Evolutionary conservation across 129 eudicot genomes (phyloP).

Genomic region (Tagetes patula): DNA sequence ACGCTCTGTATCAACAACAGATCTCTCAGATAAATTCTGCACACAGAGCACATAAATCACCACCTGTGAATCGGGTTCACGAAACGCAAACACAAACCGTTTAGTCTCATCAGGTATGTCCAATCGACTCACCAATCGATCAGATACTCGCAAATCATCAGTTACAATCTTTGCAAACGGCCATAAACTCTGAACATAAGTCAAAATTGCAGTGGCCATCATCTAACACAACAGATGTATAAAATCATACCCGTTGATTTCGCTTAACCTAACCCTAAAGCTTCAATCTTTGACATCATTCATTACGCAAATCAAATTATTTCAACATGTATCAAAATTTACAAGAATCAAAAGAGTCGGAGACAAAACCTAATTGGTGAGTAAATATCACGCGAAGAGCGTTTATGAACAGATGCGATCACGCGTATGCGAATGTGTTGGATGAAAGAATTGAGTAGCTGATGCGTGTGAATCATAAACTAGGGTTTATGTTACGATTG

Average conservation of each 20-base stretch:
- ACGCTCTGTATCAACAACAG: conserved; percentile 63
- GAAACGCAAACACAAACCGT: conserved; percentile 73
- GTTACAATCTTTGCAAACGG: conserved; percentile 44
- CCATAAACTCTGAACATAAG: conserved; percentile 59
- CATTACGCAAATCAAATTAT: neutral
- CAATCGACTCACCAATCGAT: conserved; percentile 55
- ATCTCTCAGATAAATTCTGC: conserved; percentile 87
- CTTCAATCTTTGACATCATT: neutral
- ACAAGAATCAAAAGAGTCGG: neutral
- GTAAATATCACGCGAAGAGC: neutral
- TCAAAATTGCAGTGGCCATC: conserved; percentile 38
- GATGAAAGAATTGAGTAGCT: conserved; percentile 11
- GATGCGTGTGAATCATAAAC: conserved; percentile 4
- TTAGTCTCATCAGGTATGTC: conserved; percentile 68
- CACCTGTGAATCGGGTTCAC: conserved; percentile 55
- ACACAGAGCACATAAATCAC: conserved; percentile 70
- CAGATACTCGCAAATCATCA: conserved; percentile 65
- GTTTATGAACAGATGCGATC: conserved; percentile 6
- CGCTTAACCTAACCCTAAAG: neutral
- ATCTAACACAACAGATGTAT: neutral
- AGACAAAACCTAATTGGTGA: conserved; percentile 24
- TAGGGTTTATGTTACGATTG: conserved; percentile 38
- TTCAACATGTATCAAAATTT: neutral
- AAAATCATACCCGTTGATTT: conserved; percentile 6
- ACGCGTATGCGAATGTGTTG: neutral